These are phyloP conservation scores for Sherardia arvensis DNA, from an alignment of 257 asterid genomes.

Conservation along the genomic window DNA sequence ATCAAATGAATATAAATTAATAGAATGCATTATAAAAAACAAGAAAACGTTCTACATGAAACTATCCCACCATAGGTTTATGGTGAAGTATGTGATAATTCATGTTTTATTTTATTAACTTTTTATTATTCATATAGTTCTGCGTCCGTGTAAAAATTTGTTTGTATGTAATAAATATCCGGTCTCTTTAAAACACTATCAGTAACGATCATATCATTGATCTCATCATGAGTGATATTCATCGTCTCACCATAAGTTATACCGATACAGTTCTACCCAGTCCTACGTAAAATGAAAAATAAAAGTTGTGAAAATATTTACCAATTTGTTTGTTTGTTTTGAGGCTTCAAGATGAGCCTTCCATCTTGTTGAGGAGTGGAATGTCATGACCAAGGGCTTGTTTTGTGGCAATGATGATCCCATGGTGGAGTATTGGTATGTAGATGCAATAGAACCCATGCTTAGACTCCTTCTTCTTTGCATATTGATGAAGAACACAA, in stretches of 20 bases:
- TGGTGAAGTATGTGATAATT: no score
- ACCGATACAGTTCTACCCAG: no score
- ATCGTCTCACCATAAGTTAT: no score
- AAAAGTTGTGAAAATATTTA: slow-evolving; percentile 4
- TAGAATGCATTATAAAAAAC: background rate
- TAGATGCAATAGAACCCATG: slow-evolving; percentile 22
- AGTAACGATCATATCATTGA: no score
- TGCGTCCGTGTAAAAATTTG: no score
- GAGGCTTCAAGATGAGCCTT: slow-evolving; percentile 40
- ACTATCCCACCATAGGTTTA: no score
- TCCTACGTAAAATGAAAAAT: background rate
- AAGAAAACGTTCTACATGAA: no score
- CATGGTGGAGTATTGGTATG: slow-evolving; percentile 2
- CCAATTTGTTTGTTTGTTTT: slow-evolving; percentile 30
- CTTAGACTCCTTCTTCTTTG: background rate
- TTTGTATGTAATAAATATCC: no score
- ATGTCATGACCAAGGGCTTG: slow-evolving; percentile 30
- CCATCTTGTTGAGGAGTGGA: slow-evolving; percentile 47
- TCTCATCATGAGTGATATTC: no score
- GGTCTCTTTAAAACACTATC: no score
- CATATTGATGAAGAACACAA: background rate
- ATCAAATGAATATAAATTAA: background rate
- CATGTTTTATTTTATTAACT: no score
- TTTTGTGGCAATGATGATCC: slow-evolving; percentile 12
- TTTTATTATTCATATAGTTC: no score